A percentile compares a stretch with the other conserved stretches of the same genome.
Evolutionary conservation across 768 basidiomycete species (phyloP).

Genomic region (Crepidotus variabilis): DNA sequence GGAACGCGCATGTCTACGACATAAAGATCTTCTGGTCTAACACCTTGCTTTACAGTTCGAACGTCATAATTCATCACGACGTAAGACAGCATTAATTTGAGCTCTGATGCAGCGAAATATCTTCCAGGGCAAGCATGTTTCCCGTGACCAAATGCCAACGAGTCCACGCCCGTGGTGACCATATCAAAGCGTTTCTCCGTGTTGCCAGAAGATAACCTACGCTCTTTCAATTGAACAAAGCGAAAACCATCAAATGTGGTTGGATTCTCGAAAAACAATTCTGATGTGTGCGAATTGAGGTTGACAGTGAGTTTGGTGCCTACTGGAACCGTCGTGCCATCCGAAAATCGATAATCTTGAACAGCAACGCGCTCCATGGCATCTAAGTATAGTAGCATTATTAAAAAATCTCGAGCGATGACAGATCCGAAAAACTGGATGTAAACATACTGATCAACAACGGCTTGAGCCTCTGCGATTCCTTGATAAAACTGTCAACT

Average conservation of each 20-base stretch:
- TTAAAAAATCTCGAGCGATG: background rate
- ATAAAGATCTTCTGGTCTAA: background rate
- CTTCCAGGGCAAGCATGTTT: conserved; percentile 34
- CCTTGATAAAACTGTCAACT: no score
- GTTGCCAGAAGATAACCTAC: conserved; percentile 12
- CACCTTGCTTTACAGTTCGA: conserved; percentile 11
- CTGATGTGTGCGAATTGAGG: conserved; percentile 25
- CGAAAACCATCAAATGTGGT: conserved; percentile 35
- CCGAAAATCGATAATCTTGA: conserved; percentile 38
- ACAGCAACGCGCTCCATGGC: conserved; percentile 29
- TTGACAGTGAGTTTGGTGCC: conserved; percentile 30
- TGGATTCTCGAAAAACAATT: conserved; percentile 23
- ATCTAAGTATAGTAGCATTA: conserved; percentile 12
- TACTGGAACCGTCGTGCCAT: conserved; percentile 35
- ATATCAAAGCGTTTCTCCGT: conserved; percentile 8
- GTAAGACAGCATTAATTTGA: conserved; percentile 35
- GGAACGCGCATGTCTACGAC: no score
- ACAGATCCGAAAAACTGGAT: no score
- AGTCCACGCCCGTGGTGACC: conserved; percentile 22
- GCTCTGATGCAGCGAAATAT: conserved; percentile 35
- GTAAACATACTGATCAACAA: conserved; percentile 20
- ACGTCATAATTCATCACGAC: conserved; percentile 36
- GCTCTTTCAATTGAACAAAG: conserved; percentile 25
- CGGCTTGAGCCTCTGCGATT: conserved; percentile 34
- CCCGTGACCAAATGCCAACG: no score